Evolutionary conservation across 1,284 basidiomycete species (phyloP).

Genomic region (Ustilago cynodontis): DNA sequence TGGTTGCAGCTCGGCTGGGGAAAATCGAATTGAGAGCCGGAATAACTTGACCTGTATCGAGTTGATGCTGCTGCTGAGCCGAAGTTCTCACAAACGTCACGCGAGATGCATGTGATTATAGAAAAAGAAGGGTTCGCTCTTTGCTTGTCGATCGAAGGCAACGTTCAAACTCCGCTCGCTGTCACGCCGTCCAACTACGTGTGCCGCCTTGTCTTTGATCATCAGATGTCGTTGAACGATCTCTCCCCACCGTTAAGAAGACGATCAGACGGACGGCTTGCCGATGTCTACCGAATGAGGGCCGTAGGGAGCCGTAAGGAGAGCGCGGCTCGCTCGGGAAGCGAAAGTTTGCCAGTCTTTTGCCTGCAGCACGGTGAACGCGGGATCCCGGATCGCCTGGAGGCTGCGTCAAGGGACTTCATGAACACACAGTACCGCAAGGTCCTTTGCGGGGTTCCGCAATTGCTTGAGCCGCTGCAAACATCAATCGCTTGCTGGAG

Average conservation of each 20-base stretch:
- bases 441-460: conserved; percentile 6
- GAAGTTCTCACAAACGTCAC: conserved; percentile 2
- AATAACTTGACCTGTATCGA: not conserved
- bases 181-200: conserved; percentile 11
- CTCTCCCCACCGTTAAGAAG: too few relatives aligned
- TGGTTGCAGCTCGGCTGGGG: not conserved
- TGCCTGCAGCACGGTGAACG: too few relatives aligned
- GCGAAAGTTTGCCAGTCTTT: too few relatives aligned
- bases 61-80: too few relatives aligned
- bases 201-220: too few relatives aligned
- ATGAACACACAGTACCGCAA: not conserved
- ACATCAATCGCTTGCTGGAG: not conserved
- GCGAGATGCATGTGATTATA: conserved; percentile 30
- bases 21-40: conserved; percentile 3
- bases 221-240: too few relatives aligned
- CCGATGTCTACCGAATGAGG: too few relatives aligned
- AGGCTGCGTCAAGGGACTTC: not conserved
- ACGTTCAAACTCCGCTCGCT: conserved; percentile 24
- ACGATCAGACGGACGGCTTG: too few relatives aligned
- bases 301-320: too few relatives aligned
- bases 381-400: too few relatives aligned
- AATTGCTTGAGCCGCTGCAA: not conserved
- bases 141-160: not conserved
- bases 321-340: too few relatives aligned
- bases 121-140: conserved; percentile 1